Conservation (phyloP, 805 yeast genomes). For the Candida hungchunana region DNA sequence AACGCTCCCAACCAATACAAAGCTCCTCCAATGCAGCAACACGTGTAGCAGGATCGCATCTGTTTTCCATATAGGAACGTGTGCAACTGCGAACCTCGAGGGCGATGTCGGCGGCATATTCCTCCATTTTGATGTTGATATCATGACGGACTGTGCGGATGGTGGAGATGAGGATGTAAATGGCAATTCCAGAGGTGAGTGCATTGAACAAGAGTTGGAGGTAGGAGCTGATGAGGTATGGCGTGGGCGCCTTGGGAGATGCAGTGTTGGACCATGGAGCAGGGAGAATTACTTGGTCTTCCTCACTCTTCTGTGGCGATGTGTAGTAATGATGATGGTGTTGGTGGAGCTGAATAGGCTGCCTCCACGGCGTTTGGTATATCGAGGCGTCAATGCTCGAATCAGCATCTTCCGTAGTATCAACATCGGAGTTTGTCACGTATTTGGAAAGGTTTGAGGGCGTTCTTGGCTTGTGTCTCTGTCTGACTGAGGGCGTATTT, state of each 20-base stretch:
- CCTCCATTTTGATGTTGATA: conserved; percentile 45
- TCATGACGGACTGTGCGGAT: conserved; percentile 51
- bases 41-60: conserved; percentile 50
- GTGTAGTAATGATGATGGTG: conserved; percentile 39
- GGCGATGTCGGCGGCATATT: conserved; percentile 40
- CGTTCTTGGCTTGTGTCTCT: conserved; percentile 14
- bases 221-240: conserved; percentile 59
- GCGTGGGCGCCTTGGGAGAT: conserved; percentile 46
- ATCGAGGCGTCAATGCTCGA: conserved; percentile 4
- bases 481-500: not conserved
- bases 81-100: conserved; percentile 53
- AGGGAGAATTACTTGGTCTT: conserved; percentile 36
- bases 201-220: conserved; percentile 53
- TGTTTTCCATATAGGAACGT: conserved; percentile 47
- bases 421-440: conserved; percentile 13
- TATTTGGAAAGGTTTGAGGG: conserved; percentile 15
- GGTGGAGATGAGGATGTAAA: conserved; percentile 40
- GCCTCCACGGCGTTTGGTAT: conserved; percentile 16
- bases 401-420: conserved; percentile 4
- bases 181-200: conserved; percentile 39
- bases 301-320: conserved; percentile 3
- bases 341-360: conserved; percentile 38
- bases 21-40: conserved; percentile 55
- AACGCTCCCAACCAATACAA: conserved; percentile 60
- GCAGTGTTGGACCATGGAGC: conserved; percentile 55